These are phyloP conservation scores for Hymenochaete sp. DNA, from an alignment of 1,284 basidiomycete genomes.

Conservation along the genomic window DNA sequence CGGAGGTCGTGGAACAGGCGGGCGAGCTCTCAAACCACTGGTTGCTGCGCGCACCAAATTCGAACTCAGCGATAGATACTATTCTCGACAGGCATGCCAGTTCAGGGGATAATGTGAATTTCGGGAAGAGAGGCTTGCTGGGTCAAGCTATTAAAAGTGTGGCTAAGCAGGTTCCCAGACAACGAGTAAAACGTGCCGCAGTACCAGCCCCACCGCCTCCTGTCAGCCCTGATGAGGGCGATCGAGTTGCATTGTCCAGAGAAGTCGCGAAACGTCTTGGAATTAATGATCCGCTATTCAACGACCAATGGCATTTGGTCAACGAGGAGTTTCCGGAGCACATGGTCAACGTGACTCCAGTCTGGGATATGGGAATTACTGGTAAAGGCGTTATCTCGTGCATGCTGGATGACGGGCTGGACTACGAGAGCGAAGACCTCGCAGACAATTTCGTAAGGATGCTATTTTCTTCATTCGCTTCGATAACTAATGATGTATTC, in stretches of 20 bases:
- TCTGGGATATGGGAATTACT: slow-evolving; percentile 82
- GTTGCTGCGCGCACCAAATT: slow-evolving; percentile 63
- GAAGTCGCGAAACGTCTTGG: slow-evolving; percentile 55
- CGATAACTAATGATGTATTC: slow-evolving; percentile 4
- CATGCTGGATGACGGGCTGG: slow-evolving; percentile 93
- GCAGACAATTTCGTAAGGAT: slow-evolving; percentile 82
- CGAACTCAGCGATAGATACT: slow-evolving; percentile 36
- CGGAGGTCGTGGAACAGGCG: slow-evolving; percentile 81
- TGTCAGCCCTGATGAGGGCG: slow-evolving; percentile 25
- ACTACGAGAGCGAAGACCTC: slow-evolving; percentile 83
- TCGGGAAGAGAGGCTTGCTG: slow-evolving; percentile 25
- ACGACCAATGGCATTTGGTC: slow-evolving; percentile 88
- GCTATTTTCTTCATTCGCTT: not conserved
- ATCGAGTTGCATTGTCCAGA: slow-evolving; percentile 33
- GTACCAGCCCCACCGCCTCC: slow-evolving; percentile 53
- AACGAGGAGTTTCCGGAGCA: slow-evolving; percentile 69
- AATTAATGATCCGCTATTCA: slow-evolving; percentile 81
- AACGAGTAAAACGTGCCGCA: slow-evolving; percentile 49
- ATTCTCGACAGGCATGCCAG: slow-evolving; percentile 26
- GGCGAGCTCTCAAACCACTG: slow-evolving; percentile 82
- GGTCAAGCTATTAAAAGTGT: slow-evolving; percentile 48
- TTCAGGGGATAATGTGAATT: slow-evolving; percentile 14
- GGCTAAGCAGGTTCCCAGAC: slow-evolving; percentile 50
- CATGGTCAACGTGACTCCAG: slow-evolving; percentile 80
- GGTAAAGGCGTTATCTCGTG: slow-evolving; percentile 84